Evolutionary conservation across 129 eudicot species (phyloP).

Genomic region (Kitagawia praeruptora): DNA sequence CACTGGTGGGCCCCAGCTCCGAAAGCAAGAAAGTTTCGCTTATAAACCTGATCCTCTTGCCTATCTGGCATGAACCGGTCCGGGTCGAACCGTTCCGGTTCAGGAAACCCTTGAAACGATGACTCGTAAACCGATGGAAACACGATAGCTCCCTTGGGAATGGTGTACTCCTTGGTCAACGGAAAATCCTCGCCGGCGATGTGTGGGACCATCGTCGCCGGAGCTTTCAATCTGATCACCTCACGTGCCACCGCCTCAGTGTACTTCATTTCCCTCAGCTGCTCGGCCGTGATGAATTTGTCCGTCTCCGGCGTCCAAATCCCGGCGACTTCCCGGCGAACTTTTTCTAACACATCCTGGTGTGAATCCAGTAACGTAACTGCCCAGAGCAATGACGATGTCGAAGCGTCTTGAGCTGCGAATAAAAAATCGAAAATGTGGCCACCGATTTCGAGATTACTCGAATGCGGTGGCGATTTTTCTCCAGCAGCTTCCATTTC

Average conservation of each 20-base stretch:
- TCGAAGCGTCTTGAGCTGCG: conserved; percentile 88
- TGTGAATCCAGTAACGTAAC: conserved; percentile 61
- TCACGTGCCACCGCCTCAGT: conserved; percentile 88
- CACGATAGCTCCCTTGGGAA: conserved; percentile 76
- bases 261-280: conserved; percentile 62
- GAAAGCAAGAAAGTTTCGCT: conserved; percentile 57
- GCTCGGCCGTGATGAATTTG: conserved; percentile 38
- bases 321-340: conserved; percentile 42
- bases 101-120: conserved; percentile 70
- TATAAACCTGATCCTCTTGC: conserved; percentile 68
- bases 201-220: conserved; percentile 88
- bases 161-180: conserved; percentile 45
- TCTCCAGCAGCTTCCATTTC: conserved; percentile 29
- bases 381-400: conserved; percentile 82
- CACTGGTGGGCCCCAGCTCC: conserved; percentile 93
- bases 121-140: conserved; percentile 88
- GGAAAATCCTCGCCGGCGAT: conserved; percentile 69
- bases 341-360: conserved; percentile 40
- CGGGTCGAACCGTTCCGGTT: conserved; percentile 79
- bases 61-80: conserved; percentile 65
- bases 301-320: conserved; percentile 51
- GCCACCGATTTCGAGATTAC: conserved; percentile 43
- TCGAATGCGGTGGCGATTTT: conserved; percentile 23
- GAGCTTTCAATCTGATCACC: conserved; percentile 51
- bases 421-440: conserved; percentile 75